Evolutionary conservation across 163 green algal genomes (phyloP).

Genomic region (Chloromonas sp.): DNA sequence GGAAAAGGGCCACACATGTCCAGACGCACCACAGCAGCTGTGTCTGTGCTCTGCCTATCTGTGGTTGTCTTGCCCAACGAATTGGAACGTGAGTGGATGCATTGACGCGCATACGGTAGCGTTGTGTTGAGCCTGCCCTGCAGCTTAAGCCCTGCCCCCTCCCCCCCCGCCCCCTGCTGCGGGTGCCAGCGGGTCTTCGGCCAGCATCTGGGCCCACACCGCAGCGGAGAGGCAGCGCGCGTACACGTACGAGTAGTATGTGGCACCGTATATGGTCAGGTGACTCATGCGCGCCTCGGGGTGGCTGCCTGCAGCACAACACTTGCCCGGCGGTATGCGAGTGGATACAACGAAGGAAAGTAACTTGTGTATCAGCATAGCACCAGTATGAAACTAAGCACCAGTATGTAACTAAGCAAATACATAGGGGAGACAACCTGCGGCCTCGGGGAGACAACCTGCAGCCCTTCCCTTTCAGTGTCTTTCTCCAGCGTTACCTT

Average conservation of each 20-base stretch:
- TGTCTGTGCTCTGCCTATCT: neutral
- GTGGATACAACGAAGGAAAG: no score
- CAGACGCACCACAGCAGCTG: neutral
- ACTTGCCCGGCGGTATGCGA: no score
- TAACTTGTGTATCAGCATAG: no score
- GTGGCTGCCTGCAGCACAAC: neutral
- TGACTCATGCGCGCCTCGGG: constrained; percentile 59
- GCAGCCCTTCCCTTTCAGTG: no score
- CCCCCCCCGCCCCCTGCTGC: no score
- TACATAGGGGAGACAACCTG: no score
- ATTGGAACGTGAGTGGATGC: no score
- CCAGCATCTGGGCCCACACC: constrained; percentile 57
- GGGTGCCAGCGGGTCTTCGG: constrained; percentile 32
- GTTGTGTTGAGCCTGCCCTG: neutral
- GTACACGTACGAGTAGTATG: constrained; percentile 82
- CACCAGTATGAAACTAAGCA: no score
- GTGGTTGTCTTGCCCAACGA: neutral
- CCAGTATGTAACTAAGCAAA: no score
- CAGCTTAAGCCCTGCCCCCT: no score
- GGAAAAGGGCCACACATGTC: neutral
- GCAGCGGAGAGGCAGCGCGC: constrained; percentile 54
- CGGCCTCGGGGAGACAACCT: no score
- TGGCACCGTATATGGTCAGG: constrained; percentile 69
- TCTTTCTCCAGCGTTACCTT: neutral
- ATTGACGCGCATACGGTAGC: no score